Percentiles rank a stretch among this genome's conserved stretches.
phyloP scores from a whole-genome alignment of 257 asterid species.

The Perilla frutescens region DNA sequence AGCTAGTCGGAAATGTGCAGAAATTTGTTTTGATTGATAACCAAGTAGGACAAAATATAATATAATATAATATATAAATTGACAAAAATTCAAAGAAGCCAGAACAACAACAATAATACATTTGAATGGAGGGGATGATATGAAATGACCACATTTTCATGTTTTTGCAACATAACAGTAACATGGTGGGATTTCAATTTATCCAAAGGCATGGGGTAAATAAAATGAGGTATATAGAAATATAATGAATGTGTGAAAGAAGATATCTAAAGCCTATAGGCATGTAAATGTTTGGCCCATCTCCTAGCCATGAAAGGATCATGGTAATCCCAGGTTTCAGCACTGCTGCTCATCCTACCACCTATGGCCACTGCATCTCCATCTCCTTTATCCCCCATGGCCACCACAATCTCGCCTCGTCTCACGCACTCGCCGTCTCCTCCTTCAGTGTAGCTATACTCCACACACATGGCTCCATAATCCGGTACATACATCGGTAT shows the following conservation, averaged over 20 bases:
- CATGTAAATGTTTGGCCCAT: slow-evolving; percentile 97
- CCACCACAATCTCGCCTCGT: slow-evolving; percentile 62
- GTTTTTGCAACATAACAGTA: neutral
- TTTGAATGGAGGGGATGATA: too few species aligned
- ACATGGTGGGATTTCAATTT: neutral
- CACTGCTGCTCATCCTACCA: slow-evolving; percentile 82
- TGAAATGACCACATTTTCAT: neutral
- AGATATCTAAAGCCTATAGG: slow-evolving; percentile 55
- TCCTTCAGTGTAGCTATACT: slow-evolving; percentile 75
- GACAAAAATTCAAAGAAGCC: too few species aligned
- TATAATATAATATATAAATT: too few species aligned
- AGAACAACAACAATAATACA: too few species aligned
- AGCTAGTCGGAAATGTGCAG: too few species aligned
- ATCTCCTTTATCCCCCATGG: slow-evolving; percentile 51
- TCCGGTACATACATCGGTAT: slow-evolving; percentile 59
- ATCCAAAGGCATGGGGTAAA: neutral
- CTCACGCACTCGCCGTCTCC: slow-evolving; percentile 54
- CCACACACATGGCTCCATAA: slow-evolving; percentile 51
- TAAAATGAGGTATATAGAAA: neutral
- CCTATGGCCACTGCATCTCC: slow-evolving; percentile 38
- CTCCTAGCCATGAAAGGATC: slow-evolving; percentile 95
- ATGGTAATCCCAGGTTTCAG: slow-evolving; percentile 81
- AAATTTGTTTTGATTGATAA: too few species aligned
- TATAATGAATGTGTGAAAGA: slow-evolving; percentile 27
- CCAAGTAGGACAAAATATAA: too few species aligned